Percentiles rank a stretch among this genome's conserved stretches.
Evolutionary conservation across 164 flowering plant genomes (phyloP).

Genomic region (Aristolochia contorta): DNA sequence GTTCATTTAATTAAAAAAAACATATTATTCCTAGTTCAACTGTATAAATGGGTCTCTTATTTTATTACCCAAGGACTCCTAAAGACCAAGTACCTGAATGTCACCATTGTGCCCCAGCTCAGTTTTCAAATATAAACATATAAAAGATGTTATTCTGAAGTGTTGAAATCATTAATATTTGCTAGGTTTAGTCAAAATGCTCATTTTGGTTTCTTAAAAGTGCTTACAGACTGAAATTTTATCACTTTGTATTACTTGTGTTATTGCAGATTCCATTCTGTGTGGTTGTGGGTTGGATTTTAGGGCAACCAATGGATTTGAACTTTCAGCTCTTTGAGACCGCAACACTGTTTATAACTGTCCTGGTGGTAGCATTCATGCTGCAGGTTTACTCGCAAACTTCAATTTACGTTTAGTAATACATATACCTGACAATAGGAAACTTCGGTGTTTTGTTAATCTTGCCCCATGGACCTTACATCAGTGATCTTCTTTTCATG

Average conservation of each 20-base stretch:
- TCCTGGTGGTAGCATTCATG: slow-evolving; percentile 68
- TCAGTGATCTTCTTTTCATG: not conserved
- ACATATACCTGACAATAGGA: no score
- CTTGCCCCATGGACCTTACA: not conserved
- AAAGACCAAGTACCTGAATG: not conserved
- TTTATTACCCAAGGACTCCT: no score
- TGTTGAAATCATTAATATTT: not conserved
- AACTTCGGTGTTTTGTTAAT: no score
- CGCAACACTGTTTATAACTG: slow-evolving; percentile 64
- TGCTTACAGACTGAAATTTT: not conserved
- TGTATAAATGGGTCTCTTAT: no score
- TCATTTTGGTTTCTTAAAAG: no score
- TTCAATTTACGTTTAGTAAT: not conserved
- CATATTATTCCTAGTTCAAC: no score
- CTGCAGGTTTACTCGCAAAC: slow-evolving; percentile 43
- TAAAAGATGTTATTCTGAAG: not conserved
- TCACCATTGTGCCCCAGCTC: not conserved
- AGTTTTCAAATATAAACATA: not conserved
- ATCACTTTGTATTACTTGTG: not conserved
- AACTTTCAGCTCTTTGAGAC: slow-evolving; percentile 74
- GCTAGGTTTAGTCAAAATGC: not conserved
- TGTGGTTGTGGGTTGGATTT: slow-evolving; percentile 65
- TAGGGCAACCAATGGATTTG: slow-evolving; percentile 62
- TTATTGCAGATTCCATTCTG: slow-evolving; percentile 67
- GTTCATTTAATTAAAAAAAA: no score